A percentile compares a stretch with the other conserved stretches of the same genome.
phyloP scores from a whole-genome alignment of 148 eudicot species.

The Silene conica region DNA sequence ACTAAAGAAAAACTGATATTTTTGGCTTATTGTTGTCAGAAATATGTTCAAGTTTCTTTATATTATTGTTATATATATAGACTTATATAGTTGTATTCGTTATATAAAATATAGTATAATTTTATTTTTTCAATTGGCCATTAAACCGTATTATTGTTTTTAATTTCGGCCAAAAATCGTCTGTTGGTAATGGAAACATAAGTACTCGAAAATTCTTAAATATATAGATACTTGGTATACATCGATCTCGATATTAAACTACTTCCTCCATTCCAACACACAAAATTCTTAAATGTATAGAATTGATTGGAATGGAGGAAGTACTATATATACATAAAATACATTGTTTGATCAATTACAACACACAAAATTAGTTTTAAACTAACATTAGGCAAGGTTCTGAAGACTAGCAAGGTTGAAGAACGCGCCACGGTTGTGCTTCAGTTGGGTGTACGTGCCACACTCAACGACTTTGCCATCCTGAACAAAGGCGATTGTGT shows the following conservation, averaged over 20 bases:
- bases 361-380: neutral
- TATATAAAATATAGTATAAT: too few relatives aligned
- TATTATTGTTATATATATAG: neutral
- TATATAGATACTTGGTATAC: neutral
- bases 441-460: conserved; percentile 58
- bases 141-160: neutral
- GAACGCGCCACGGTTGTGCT: conserved; percentile 72
- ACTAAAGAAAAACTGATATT: conserved; percentile 1
- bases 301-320: too few relatives aligned
- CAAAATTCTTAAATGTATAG: too few relatives aligned
- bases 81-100: neutral
- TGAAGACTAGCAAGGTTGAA: conserved; percentile 71
- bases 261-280: too few relatives aligned
- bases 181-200: neutral
- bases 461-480: conserved; percentile 74
- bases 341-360: neutral
- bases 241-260: neutral
- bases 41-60: neutral
- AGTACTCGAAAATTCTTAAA: too few relatives aligned
- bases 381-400: conserved; percentile 13
- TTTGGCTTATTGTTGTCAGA: conserved; percentile 7
- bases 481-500: conserved; percentile 56
- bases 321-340: neutral
- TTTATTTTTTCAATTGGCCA: neutral
- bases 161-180: neutral